Evolutionary conservation across 2,329 filamentous ascomycete species (phyloP).

Genomic region (Dactylellina drechsleri): DNA sequence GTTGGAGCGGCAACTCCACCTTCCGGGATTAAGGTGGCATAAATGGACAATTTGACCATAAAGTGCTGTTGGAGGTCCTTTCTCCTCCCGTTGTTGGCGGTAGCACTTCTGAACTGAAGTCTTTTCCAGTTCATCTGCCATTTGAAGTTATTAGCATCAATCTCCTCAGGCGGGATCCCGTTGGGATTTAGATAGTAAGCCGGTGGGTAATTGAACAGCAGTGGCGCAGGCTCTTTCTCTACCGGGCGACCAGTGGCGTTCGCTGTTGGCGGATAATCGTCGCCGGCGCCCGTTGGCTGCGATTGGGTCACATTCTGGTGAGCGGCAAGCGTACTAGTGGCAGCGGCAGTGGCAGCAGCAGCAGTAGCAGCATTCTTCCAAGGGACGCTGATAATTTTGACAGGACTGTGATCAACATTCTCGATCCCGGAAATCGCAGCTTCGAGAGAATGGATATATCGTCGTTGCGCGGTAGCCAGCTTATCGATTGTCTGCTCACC

Average conservation of each 20-base stretch:
- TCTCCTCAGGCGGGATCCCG: conserved; percentile 65
- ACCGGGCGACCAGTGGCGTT: conserved; percentile 39
- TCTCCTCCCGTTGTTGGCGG: conserved; percentile 91
- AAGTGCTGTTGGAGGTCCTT: conserved; percentile 98
- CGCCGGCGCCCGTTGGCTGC: conserved; percentile 11
- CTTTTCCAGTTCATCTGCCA: conserved; percentile 95
- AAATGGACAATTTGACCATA: conserved; percentile 84
- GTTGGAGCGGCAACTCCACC: conserved; percentile 72
- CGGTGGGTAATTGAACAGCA: conserved; percentile 70
- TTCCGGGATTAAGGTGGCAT: conserved; percentile 72
- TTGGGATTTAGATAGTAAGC: conserved; percentile 66
- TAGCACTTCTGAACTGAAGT: conserved; percentile 92
- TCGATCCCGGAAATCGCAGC: conserved; percentile 91
- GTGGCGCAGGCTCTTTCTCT: conserved; percentile 84
- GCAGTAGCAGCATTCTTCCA: conserved; percentile 93
- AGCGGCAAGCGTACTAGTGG: too few relatives aligned
- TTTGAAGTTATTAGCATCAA: conserved; percentile 85
- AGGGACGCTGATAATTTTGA: conserved; percentile 94
- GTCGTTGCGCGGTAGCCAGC: conserved; percentile 60
- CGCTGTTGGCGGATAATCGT: conserved; percentile 46
- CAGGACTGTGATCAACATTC: conserved; percentile 89
- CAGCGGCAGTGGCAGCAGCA: conserved; percentile 67
- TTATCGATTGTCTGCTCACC: conserved; percentile 83
- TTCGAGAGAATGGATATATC: conserved; percentile 67
- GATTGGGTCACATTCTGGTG: neutral